phyloP scores from a whole-genome alignment of 108 stramenopile species.

The Nitzschia inconspicua region DNA sequence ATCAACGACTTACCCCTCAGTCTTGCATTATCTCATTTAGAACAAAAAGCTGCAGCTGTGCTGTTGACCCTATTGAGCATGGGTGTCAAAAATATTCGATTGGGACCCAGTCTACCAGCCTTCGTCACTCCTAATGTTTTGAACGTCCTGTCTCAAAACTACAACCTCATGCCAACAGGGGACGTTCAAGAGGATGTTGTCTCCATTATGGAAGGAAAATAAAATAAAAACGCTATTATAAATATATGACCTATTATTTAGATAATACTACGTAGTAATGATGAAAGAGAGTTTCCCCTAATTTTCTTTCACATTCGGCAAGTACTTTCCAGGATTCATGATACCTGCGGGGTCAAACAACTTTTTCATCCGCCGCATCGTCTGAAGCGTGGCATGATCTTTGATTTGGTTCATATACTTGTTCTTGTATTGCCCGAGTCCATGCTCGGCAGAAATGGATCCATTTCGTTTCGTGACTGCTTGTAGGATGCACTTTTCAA shows the following conservation, averaged over 20 bases:
- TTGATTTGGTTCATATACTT: constrained; percentile 40
- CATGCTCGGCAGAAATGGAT: constrained; percentile 98
- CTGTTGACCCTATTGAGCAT: constrained; percentile 66
- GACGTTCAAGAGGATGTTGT: constrained; percentile 49
- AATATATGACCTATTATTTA: too few relatives aligned
- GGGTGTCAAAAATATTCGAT: constrained; percentile 81
- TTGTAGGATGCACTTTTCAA: constrained; percentile 81
- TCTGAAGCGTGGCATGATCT: constrained; percentile 32
- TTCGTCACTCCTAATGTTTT: constrained; percentile 69
- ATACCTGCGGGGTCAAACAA: constrained; percentile 79
- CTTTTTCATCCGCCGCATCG: constrained; percentile 58
- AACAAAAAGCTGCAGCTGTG: constrained; percentile 89
- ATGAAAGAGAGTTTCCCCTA: too few relatives aligned
- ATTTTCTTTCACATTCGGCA: constrained; percentile 26
- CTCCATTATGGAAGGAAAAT: constrained; percentile 65
- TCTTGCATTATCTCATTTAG: constrained; percentile 55
- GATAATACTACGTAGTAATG: too few relatives aligned
- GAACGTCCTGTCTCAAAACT: constrained; percentile 55
- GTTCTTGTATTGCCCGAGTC: constrained; percentile 92
- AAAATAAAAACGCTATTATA: too few relatives aligned
- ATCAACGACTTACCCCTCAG: constrained; percentile 79
- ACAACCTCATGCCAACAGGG: constrained; percentile 68
- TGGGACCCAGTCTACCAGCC: constrained; percentile 71
- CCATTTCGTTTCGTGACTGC: constrained; percentile 69
- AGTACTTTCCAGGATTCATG: constrained; percentile 81